Evolutionary conservation across 441 rosid genomes (phyloP).

Genomic region (Flueggea neowawraea): DNA sequence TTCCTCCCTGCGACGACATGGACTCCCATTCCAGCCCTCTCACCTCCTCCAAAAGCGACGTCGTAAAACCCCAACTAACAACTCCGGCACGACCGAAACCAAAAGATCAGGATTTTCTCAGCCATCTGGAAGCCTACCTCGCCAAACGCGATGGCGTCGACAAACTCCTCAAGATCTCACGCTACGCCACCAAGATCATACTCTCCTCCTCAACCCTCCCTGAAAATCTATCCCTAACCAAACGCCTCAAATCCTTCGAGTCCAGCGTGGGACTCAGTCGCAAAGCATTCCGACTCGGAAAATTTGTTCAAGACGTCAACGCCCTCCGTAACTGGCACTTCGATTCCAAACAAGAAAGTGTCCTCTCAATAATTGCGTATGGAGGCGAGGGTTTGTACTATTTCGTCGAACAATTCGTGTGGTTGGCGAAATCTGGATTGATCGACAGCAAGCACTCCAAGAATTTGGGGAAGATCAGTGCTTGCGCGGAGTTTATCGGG

Average conservation of each 20-base stretch:
- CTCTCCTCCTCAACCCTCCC: conserved; percentile 57
- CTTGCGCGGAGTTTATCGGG: conserved; percentile 77
- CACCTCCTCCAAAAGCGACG: no score
- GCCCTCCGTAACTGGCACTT: conserved; percentile 48
- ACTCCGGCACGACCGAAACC: no score
- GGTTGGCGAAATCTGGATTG: conserved; percentile 85
- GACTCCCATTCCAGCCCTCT: no score
- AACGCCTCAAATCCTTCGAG: conserved; percentile 73
- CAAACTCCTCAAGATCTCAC: conserved; percentile 86
- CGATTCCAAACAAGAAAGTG: conserved; percentile 36
- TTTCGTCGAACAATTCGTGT: conserved; percentile 82
- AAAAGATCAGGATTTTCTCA: conserved; percentile 47
- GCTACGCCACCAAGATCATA: conserved; percentile 82
- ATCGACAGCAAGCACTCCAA: conserved; percentile 58
- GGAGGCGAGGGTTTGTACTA: conserved; percentile 94
- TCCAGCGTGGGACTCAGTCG: conserved; percentile 94
- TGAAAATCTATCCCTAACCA: conserved; percentile 32
- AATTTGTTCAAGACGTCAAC: conserved; percentile 86
- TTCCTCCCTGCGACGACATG: no score
- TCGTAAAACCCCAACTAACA: no score
- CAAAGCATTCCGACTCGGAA: conserved; percentile 93
- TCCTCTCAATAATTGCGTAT: conserved; percentile 55
- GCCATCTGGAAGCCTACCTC: conserved; percentile 74
- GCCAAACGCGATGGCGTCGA: conserved; percentile 92
- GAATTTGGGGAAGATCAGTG: no score